Evolutionary conservation across 805 yeast genomes (phyloP), one percentile per base, ranked within the genome.

Genomic region (Saturnispora sekii): DNA sequence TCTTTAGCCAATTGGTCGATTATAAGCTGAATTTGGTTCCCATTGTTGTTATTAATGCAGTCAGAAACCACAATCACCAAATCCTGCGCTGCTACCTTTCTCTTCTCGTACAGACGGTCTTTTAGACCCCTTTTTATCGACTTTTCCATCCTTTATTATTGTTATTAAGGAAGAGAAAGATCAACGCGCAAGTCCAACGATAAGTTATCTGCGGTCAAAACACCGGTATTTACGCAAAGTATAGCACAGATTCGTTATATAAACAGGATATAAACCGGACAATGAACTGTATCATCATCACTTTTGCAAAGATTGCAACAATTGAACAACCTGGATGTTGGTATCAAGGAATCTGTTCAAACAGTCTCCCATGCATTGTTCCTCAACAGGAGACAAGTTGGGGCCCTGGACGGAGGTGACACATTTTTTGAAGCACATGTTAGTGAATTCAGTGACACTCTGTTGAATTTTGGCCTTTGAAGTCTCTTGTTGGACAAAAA

Each of bases 351-450:
- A 89, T 53, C 95, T 68, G 65, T 84, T 82, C 53, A 89, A 77
- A 63, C 97, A 89, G 67, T 83, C 83, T 48, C 70, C 66, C 59
- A 89, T 66, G 62, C 97, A 89, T 32, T 69, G 63, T 53, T 81
- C 84, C 63, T 89, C 97, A 45, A 62, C 62, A 2, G 65, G 43
- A 50, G 70, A 70, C 51, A 88, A 68, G 39, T 68, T 69, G 29
- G 74, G 73, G 46, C 68, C 64, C 40, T 68, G 65, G 41, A 76
- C 61, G 5, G 65, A 48, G 40, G 68, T 65, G 43, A 87, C 74
- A 64, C 97, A 89, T 65, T 84, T 84, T 61, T 82, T 84, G 73
- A 87, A 89, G 62, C 97, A 89, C 70, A 81, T 72, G 59, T 87
- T 89, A 26, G 96, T 88, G 74, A 86, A 87, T 57, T 73, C 77